Base-by-base conservation (phyloP, 345 rosid genomes). In the Citropsis articulata region DNA sequence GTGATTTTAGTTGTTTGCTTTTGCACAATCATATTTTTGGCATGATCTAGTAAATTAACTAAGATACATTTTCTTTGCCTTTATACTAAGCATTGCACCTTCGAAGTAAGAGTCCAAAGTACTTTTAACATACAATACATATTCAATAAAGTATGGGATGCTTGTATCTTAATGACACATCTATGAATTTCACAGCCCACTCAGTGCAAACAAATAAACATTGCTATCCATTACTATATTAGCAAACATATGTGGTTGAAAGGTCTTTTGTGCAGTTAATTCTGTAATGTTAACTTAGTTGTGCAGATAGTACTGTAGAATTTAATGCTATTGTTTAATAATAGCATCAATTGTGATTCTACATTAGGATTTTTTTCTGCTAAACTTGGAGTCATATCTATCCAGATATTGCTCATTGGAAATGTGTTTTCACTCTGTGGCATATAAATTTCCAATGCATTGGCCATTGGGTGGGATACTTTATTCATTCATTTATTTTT, bases 71-170 rank as follows among this genome's bases (percentile, higher is more conserved):
- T 65, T 50, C 14, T 22, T n/a, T 13, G 12, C 63, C 30, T 9
- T 75, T 68, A 67, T 38, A 75, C 40, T 71, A 50, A 59, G 25
- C 71, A 53, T 79, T 78, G 19, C 57, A 36, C 50, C 78, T 78
- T 80, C 68, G 66, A 60, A 81, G 64, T 71, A 45, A 67, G 75
- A 33, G 19, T 18, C 4, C 69, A 27, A 48, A 42, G 16, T 31
- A 7, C 40, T 71, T 63, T 22, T 12, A 31, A 56, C 65, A 36
- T 36, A 56, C 27, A 13, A 13, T 64, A 5, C 38, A 10, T 31
- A 65, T 66, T 33, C 6, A 55, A 31, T 48, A 10, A 35, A 45
- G 45, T 9, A 21, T 62, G 30, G 21, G 21, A 50, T 40, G 77
- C 69, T 10, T 42, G 57, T 62, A 60, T 38, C 19, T 42, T 2